These are phyloP conservation scores for Penicillium sp. DNA, from an alignment of 2,329 filamentous ascomycete genomes.

Conservation along the genomic window DNA sequence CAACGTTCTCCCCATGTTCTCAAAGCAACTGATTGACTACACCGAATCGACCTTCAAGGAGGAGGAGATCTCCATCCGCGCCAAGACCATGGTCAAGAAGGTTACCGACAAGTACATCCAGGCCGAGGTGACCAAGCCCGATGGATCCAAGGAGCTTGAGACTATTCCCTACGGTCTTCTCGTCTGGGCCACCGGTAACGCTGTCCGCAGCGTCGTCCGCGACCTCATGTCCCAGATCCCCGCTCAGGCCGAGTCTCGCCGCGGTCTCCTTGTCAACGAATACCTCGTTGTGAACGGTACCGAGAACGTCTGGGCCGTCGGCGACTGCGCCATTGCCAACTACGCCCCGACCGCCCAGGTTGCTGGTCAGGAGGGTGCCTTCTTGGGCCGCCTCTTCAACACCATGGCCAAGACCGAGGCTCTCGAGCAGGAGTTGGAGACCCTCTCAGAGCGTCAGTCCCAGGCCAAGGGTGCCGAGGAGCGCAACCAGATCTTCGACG, in stretches of 20 bases:
- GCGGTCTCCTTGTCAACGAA: constrained; percentile 95
- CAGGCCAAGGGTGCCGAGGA: constrained; percentile 64
- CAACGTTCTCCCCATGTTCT: constrained; percentile 94
- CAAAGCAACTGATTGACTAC: constrained; percentile 98
- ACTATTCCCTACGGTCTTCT: constrained; percentile 90
- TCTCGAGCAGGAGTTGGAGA: constrained; percentile 72
- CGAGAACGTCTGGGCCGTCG: constrained; percentile 96
- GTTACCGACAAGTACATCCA: constrained; percentile 92
- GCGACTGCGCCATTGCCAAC: constrained; percentile 95
- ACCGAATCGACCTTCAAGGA: constrained; percentile 99
- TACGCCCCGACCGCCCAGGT: constrained; percentile 98
- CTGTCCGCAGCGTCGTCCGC: constrained; percentile 81
- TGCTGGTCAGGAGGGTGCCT: constrained; percentile 89
- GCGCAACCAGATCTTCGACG: constrained; percentile 60
- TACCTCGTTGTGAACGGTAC: constrained; percentile 97
- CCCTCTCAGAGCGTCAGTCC: constrained; percentile 65
- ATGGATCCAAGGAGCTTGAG: constrained; percentile 79
- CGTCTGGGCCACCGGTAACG: constrained; percentile 98
- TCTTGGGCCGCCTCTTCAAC: constrained; percentile 95
- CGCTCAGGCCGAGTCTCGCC: constrained; percentile 90
- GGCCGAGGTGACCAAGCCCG: constrained; percentile 76
- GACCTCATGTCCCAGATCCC: constrained; percentile 91
- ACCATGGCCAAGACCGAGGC: constrained; percentile 94
- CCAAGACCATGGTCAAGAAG: constrained; percentile 98
- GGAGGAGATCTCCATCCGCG: constrained; percentile 95